Percentiles rank a stretch among this genome's conserved stretches.
Conservation (phyloP, 2,329 filamentous ascomycete genomes). For the Diatrype stigma region DNA sequence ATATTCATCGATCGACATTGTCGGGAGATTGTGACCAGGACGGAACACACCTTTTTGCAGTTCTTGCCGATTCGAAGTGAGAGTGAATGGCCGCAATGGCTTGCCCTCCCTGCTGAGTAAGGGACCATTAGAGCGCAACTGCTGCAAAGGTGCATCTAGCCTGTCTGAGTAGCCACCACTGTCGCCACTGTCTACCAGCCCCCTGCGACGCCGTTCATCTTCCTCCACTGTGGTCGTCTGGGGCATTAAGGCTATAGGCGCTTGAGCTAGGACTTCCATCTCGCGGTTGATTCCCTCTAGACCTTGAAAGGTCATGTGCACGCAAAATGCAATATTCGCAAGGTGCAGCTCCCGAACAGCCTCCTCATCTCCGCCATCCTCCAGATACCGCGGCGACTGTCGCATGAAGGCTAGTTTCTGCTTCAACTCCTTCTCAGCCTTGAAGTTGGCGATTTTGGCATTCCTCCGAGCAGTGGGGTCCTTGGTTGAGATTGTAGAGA, state of each 20-base stretch:
- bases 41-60: constrained; percentile 79
- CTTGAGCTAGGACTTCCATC: constrained; percentile 72
- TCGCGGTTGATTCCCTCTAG: constrained; percentile 87
- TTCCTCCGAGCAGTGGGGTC: constrained; percentile 67
- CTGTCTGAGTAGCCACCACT: constrained; percentile 65
- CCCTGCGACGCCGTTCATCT: constrained; percentile 38
- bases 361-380: constrained; percentile 74
- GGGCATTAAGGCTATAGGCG: constrained; percentile 50
- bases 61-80: constrained; percentile 72
- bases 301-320: constrained; percentile 77
- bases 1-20: constrained; percentile 98
- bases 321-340: constrained; percentile 66
- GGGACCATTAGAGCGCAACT: constrained; percentile 58
- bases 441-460: constrained; percentile 81
- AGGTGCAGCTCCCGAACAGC: constrained; percentile 75
- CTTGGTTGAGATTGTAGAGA: constrained; percentile 63
- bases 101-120: constrained; percentile 75
- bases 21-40: constrained; percentile 87
- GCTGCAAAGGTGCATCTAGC: constrained; percentile 61
- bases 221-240: constrained; percentile 43
- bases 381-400: constrained; percentile 35
- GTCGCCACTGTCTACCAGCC: constrained; percentile 33
- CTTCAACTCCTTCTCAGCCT: constrained; percentile 80
- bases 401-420: constrained; percentile 65
- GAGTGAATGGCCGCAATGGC: constrained; percentile 85